Conservation (phyloP, 1,284 basidiomycete genomes). For the Boletus albobrunnescens region DNA sequence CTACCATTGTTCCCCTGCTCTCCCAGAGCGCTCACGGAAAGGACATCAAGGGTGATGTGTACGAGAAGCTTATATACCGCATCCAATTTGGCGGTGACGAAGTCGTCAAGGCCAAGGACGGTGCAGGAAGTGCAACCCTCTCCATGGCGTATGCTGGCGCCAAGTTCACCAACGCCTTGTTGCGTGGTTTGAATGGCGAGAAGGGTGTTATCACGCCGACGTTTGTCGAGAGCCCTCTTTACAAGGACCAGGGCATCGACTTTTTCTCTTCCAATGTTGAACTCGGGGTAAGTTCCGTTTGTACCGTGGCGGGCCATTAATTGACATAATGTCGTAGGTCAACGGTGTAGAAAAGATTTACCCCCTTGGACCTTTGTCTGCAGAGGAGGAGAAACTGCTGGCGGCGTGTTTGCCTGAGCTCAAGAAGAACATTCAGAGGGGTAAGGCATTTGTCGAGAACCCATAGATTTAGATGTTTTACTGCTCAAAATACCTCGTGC, state of each 20-base stretch:
- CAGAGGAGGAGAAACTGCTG: slow-evolving; percentile 83
- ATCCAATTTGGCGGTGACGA: slow-evolving; percentile 97
- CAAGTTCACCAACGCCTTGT: slow-evolving; percentile 81
- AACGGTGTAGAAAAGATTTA: slow-evolving; percentile 91
- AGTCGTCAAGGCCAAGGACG: slow-evolving; percentile 91
- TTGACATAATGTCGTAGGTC: slow-evolving; percentile 40
- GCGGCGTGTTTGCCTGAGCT: slow-evolving; percentile 88
- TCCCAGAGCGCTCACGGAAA: slow-evolving; percentile 75
- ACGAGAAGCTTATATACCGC: slow-evolving; percentile 74
- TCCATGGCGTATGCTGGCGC: slow-evolving; percentile 92
- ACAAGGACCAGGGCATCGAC: slow-evolving; percentile 64
- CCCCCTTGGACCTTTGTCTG: slow-evolving; percentile 71
- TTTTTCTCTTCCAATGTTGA: slow-evolving; percentile 85
- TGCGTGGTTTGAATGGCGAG: slow-evolving; percentile 82
- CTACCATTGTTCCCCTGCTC: slow-evolving; percentile 94
- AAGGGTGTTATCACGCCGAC: slow-evolving; percentile 82
- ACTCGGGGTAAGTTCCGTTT: slow-evolving; percentile 64
- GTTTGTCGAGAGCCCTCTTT: slow-evolving; percentile 79
- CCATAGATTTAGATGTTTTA: slow-evolving; percentile 29
- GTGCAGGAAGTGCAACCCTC: slow-evolving; percentile 81
- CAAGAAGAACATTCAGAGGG: slow-evolving; percentile 97
- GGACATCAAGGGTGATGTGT: slow-evolving; percentile 54
- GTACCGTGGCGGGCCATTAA: background rate
- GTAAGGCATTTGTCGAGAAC: slow-evolving; percentile 69
- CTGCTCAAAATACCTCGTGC: slow-evolving; percentile 25